phyloP scores from a whole-genome alignment of 2,329 filamentous ascomycete genomes.

The Penicillium sumatraense region DNA sequence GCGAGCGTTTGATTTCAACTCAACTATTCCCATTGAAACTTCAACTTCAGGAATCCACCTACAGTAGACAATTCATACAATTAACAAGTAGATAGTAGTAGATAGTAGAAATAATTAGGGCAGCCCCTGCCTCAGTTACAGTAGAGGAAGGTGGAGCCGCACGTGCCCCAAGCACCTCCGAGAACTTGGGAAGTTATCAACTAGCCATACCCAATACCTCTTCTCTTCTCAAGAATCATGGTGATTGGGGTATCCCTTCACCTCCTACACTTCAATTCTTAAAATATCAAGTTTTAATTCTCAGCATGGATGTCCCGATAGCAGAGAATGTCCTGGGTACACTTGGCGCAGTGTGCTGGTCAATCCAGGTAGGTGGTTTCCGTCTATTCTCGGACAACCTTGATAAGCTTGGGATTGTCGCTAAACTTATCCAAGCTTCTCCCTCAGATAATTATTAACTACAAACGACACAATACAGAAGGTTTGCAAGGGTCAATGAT shows the following conservation, averaged over 20 bases:
- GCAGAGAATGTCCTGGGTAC: constrained; percentile 38
- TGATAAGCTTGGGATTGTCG: background rate
- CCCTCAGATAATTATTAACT: constrained; percentile 72
- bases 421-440: constrained; percentile 57
- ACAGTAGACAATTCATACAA: too few species aligned
- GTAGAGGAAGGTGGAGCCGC: too few species aligned
- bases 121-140: too few species aligned
- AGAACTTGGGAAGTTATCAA: too few species aligned
- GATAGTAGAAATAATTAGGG: too few species aligned
- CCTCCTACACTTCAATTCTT: background rate
- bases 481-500: constrained; percentile 73
- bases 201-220: too few species aligned
- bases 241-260: too few species aligned
- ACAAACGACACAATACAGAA: constrained; percentile 66
- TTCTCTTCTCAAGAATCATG: too few species aligned
- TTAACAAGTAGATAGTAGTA: too few species aligned
- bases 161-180: too few species aligned
- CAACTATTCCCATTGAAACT: too few species aligned
- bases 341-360: constrained; percentile 62
- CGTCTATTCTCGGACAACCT: background rate
- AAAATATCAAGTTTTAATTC: background rate
- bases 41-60: too few species aligned
- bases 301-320: constrained; percentile 30
- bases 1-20: constrained; percentile 12
- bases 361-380: constrained; percentile 57